Evolutionary conservation across 2,329 filamentous ascomycete species (phyloP).

Genomic region (Alternaria sp.): DNA sequence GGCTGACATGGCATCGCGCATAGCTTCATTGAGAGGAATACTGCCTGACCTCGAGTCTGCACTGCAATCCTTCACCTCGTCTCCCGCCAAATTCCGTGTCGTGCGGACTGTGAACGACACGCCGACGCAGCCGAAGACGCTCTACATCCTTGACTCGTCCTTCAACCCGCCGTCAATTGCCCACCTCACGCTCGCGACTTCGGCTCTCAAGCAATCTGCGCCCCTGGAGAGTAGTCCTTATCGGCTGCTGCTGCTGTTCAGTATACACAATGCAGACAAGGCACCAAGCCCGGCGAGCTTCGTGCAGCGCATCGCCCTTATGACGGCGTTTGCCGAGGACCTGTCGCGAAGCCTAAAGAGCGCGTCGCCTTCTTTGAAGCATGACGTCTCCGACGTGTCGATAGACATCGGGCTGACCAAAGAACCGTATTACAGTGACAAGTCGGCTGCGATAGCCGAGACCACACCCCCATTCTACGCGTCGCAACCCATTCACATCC

Average conservation of each 20-base stretch:
- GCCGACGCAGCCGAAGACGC: conserved; percentile 50
- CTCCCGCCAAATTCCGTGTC: conserved; percentile 46
- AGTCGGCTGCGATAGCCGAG: conserved; percentile 67
- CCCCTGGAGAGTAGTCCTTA: conserved; percentile 49
- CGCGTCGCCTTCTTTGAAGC: conserved; percentile 4
- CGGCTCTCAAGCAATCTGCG: conserved; percentile 57
- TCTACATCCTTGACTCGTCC: conserved; percentile 72
- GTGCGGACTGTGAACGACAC: conserved; percentile 48
- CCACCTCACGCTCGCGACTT: conserved; percentile 64
- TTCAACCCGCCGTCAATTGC: conserved; percentile 72
- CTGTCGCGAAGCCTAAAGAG: conserved; percentile 42
- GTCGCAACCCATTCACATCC: conserved; percentile 63
- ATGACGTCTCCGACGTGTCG: conserved; percentile 34
- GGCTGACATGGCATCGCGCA: conserved; percentile 41
- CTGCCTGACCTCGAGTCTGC: conserved; percentile 46
- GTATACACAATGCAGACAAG: conserved; percentile 72
- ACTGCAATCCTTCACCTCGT: conserved; percentile 45
- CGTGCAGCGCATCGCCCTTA: conserved; percentile 73
- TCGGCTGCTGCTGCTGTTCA: conserved; percentile 67
- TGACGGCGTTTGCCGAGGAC: conserved; percentile 73
- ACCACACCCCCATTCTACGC: conserved; percentile 47
- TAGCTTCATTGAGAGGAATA: conserved; percentile 37
- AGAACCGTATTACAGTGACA: conserved; percentile 77
- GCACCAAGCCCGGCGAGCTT: conserved; percentile 73
- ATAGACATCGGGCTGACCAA: conserved; percentile 76